Evolutionary conservation across 2,329 filamentous ascomycete genomes (phyloP), one percentile per base, ranked within the genome.

Genomic region (Beauveria asiatica): DNA sequence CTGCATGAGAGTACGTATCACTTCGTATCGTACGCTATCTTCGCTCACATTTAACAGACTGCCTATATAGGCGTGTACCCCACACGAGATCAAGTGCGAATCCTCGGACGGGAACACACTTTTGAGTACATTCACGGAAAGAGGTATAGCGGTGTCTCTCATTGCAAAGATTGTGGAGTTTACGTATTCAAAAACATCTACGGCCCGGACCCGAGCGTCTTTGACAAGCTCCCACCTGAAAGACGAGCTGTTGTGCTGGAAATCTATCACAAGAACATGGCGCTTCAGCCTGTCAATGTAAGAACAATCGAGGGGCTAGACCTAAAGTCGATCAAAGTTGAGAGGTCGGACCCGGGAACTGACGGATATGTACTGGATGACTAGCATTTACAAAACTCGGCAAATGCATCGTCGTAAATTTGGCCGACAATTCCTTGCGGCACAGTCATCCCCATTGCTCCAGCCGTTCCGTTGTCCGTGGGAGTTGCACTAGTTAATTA

Each of bases 81-180:
- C 2, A 66, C 58, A 16, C 66, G 67, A 57, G 63, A 65, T 6
- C 64, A 67, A n/a, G 70, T 72, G 2, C 49, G 52, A 13, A 64
- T 73, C 1, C 49, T 64, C 27, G 67, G 70, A 9, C 57, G 59
- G 19, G 68, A 69, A 37, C 41, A 67, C n/a, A 66, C 64, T 1
- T 64, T 62, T 19, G 67, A 70, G 45, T 72, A 73, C 50, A 53
- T 60, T 3, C 62, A 60, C 17, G 66, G 66, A 0, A 59, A 61
- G 3, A 66, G 64, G 27, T 67, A 65, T 49, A 64, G 62, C 21
- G 65, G 66, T 3, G 44, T 46, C 1, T 61, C 63, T 1, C 61
- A 65, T 52, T 73, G 71, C 64, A 63, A 62, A 9, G 69, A 59
- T 0, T 73, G 71, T 48, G 71, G 71, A 3, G 69, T 71, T 0